Conservation (phyloP, 2,329 filamentous ascomycete genomes). For the Akanthomyces lecanii region DNA sequence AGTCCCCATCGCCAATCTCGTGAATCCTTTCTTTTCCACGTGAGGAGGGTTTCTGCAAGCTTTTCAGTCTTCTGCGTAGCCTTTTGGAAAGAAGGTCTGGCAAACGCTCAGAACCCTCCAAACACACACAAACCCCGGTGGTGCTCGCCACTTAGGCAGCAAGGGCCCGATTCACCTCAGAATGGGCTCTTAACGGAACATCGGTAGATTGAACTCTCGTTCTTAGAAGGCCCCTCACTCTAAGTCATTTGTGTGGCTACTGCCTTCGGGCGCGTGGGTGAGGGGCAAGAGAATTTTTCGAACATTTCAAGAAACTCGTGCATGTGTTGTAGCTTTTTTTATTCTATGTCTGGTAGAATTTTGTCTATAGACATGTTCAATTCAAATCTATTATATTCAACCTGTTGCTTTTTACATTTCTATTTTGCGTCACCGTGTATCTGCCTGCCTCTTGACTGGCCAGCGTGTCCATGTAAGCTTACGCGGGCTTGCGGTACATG, state of each 20-base stretch:
- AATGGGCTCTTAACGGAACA: constrained; percentile 77
- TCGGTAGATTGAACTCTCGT: constrained; percentile 58
- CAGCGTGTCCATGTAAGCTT: background rate
- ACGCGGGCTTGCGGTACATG: constrained; percentile 12
- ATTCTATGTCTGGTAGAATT: background rate
- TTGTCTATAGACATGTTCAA: background rate
- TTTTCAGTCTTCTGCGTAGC: constrained; percentile 9
- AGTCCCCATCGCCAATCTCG: constrained; percentile 6
- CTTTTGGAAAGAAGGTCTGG: background rate
- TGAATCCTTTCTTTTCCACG: constrained; percentile 19
- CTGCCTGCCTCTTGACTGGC: background rate
- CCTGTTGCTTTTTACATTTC: background rate
- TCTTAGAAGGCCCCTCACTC: constrained; percentile 37
- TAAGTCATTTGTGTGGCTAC: constrained; percentile 21
- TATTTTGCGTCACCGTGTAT: constrained; percentile 9
- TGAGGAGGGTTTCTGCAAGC: constrained; percentile 14
- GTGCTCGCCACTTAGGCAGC: constrained; percentile 69
- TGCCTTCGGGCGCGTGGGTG: constrained; percentile 30
- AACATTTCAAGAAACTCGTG: constrained; percentile 28
- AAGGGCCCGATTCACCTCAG: constrained; percentile 65
- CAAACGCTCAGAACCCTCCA: background rate
- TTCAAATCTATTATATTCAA: background rate
- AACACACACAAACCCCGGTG: constrained; percentile 48
- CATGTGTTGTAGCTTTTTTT: background rate
- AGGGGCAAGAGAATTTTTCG: constrained; percentile 40